phyloP scores from a whole-genome alignment of 768 basidiomycete species.

The Kwoniella mangroviensis region DNA sequence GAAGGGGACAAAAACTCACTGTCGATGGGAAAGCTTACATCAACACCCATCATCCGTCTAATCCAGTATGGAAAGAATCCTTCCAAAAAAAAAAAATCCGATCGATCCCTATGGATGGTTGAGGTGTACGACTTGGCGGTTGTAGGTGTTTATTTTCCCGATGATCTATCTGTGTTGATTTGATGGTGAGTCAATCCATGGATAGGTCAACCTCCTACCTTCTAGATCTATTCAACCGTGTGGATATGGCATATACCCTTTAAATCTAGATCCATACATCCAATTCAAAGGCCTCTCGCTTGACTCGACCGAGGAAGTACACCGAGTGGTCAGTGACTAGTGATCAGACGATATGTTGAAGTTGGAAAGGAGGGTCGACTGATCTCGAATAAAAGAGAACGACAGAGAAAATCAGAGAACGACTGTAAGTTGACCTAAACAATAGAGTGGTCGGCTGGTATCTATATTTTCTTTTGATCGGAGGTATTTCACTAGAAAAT shows the following conservation, averaged over 20 bases:
- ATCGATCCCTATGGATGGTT: not conserved
- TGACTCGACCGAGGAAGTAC: not conserved
- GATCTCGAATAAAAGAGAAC: not conserved
- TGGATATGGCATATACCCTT: not conserved
- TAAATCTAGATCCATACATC: not conserved
- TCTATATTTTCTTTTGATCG: not conserved
- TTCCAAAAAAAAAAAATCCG: not conserved
- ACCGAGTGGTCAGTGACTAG: not conserved
- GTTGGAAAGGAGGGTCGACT: not conserved
- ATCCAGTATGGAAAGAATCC: not conserved
- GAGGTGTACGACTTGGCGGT: not conserved
- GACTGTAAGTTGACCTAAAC: not conserved
- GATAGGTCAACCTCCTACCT: not conserved
- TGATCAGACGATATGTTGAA: not conserved
- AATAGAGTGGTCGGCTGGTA: not conserved
- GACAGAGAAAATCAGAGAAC: not conserved
- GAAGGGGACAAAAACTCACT: not conserved
- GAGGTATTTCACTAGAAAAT: not conserved
- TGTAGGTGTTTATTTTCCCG: not conserved
- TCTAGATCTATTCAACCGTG: not conserved
- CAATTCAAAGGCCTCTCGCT: not conserved
- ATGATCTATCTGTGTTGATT: not conserved
- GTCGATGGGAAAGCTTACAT: not conserved
- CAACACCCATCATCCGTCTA: slow-evolving; percentile 2
- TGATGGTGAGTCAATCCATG: not conserved